A percentile compares a stretch with the other conserved stretches of the same genome.
Conservation (phyloP, 129 eudicot genomes). For the Scalesia atractyloides region DNA sequence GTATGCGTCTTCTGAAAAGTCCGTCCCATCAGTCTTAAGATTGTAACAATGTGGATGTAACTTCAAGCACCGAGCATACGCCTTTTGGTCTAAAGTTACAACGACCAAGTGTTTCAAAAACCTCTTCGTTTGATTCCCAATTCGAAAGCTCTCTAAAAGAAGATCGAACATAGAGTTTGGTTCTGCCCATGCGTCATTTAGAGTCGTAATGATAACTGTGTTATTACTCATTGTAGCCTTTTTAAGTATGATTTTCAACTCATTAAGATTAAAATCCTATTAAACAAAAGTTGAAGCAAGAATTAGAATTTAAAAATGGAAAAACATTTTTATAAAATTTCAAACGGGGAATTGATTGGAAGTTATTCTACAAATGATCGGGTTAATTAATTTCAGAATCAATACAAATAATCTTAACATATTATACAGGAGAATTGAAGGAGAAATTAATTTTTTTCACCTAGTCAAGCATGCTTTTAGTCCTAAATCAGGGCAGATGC, state of each 20-base stretch:
- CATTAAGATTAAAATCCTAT: constrained; percentile 15
- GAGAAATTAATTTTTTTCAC: too few species aligned
- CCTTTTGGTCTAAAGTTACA: constrained; percentile 28
- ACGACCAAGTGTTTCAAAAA: constrained; percentile 29
- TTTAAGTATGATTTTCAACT: constrained; percentile 24
- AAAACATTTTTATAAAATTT: not conserved
- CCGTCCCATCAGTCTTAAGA: constrained; percentile 21
- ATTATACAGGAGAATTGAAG: too few species aligned
- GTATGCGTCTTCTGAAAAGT: constrained; percentile 26
- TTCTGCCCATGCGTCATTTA: constrained; percentile 30
- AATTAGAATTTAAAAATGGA: not conserved
- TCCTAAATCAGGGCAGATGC: too few species aligned
- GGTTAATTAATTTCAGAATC: too few species aligned
- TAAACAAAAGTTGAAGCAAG: not conserved
- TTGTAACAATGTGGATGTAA: constrained; percentile 30
- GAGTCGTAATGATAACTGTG: constrained; percentile 18
- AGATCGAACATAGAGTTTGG: constrained; percentile 27
- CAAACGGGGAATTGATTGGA: not conserved
- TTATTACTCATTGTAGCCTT: constrained; percentile 20
- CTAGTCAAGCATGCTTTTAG: too few species aligned
- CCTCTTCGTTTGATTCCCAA: constrained; percentile 19
- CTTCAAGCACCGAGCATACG: constrained; percentile 23
- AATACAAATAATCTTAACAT: too few species aligned
- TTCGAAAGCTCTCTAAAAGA: constrained; percentile 29
- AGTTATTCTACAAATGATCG: too few species aligned